These are phyloP conservation scores for Dioszegia aurantiaca DNA, from an alignment of 768 basidiomycete species.

Conservation along the genomic window DNA sequence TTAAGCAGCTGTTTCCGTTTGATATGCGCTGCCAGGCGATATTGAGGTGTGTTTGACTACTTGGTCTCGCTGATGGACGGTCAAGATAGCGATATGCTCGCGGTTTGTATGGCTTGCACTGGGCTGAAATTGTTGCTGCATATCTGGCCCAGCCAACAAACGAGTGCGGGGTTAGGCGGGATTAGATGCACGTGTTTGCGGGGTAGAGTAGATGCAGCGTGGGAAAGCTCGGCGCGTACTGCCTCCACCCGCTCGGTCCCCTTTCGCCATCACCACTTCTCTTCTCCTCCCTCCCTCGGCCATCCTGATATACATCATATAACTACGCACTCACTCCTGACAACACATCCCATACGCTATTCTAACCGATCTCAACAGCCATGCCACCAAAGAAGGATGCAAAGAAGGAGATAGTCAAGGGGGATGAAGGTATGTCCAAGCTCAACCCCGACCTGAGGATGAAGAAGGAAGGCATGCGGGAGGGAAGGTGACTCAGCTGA, in stretches of 20 bases:
- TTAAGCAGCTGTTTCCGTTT: constrained; percentile 11
- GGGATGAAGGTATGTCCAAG: constrained; percentile 46
- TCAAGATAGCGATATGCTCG: no score
- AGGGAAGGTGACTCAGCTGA: constrained; percentile 29
- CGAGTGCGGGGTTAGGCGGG: no score
- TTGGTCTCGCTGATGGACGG: not conserved
- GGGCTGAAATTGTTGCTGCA: no score
- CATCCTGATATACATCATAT: not conserved
- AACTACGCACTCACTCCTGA: not conserved
- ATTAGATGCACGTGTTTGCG: no score
- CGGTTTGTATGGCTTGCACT: no score
- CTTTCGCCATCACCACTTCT: not conserved
- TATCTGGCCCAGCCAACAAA: no score
- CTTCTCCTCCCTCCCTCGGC: constrained; percentile 2
- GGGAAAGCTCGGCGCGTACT: no score
- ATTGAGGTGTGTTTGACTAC: not conserved
- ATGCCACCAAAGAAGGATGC: constrained; percentile 47
- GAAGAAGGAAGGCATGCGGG: constrained; percentile 3
- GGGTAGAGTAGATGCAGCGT: no score
- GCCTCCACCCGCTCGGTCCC: no score
- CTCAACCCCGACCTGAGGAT: not conserved
- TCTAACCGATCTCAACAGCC: not conserved
- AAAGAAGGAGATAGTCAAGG: constrained; percentile 48
- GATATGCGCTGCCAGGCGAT: constrained; percentile 11
- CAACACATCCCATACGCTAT: not conserved